Base-by-base conservation (phyloP, 768 basidiomycete genomes). In the Tulasnella calospora region DNA sequence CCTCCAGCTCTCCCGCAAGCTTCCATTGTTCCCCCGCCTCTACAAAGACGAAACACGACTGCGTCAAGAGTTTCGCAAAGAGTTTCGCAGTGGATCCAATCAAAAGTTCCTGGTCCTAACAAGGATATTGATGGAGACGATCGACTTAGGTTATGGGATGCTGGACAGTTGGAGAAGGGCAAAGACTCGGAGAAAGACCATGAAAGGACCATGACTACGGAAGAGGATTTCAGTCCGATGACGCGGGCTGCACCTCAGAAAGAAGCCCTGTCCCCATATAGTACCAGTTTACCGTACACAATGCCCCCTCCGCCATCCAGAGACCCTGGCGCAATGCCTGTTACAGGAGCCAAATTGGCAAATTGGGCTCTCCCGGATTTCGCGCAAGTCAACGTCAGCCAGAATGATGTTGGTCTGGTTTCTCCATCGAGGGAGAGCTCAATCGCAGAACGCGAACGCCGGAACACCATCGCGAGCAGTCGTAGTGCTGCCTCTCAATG, bases 41-140 rank as follows among this genome's bases (percentile, higher is more conserved):
- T 46, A 9, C 57, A 70, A 30, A 69, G 76, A 69, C 41, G 72
- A 12, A 35, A 57, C 35, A 57, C 77, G 38, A 74, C 77, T 23
- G 55, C 77, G 10, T 70, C 72, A n/a, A n/a, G n/a, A n/a, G n/a
- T n/a, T n/a, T n/a, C n/a, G n/a, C n/a, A n/a, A 73, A 70, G 77
- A 69, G 44, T 78, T 70, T 47, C 70, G 4, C n/a, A 78, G 44
- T 78, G 77, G 77, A 73, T 78, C 71, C 46, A 46, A 47, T 40
- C 44, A 21, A 72, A 51, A 17, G 70, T 73, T 23, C 71, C 77
- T 27, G 71, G 51, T 77, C 33, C 38, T 7, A 73, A 46, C 40
- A 73, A 47, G 40, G 30, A 33, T 23, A 13, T 7, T 30, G 27
- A 2, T 15, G 41, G 51, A 23, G 73, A 74, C 27, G 73, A 74